A percentile compares a stretch with the other conserved stretches of the same genome.
Conservation (phyloP, 306 rosid genomes). For the Inga laurina region DNA sequence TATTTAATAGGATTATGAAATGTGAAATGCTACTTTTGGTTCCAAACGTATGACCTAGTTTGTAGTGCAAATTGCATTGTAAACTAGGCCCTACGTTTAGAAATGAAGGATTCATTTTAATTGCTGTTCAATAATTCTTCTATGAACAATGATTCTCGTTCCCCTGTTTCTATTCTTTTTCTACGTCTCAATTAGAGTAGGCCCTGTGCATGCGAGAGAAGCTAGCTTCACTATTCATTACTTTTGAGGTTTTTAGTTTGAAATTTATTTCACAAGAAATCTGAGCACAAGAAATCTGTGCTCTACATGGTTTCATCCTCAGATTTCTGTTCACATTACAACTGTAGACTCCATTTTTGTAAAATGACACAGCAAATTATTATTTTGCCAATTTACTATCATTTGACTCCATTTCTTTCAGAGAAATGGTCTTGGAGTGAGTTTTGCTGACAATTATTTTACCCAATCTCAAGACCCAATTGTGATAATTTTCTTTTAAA, state of each 20-base stretch:
- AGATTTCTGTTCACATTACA: not conserved
- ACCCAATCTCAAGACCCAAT: not conserved
- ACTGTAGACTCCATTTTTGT: not conserved
- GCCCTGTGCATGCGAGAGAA: not conserved
- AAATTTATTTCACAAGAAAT: not conserved
- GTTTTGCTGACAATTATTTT: not conserved
- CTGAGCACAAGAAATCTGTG: not conserved
- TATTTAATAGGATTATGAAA: not conserved
- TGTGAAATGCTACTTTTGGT: too few species aligned
- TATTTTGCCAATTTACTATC: not conserved
- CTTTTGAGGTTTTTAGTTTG: not conserved
- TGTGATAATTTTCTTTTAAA: not conserved
- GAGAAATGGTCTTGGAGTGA: not conserved
- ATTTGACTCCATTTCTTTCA: not conserved
- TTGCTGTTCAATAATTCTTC: not conserved
- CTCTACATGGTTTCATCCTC: not conserved
- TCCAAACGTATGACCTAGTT: too few species aligned
- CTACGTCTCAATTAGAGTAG: too few species aligned
- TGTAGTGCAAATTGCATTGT: too few species aligned
- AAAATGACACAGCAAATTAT: not conserved
- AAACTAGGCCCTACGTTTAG: too few species aligned
- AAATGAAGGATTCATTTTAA: too few species aligned
- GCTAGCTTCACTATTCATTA: not conserved
- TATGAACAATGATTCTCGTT: not conserved
- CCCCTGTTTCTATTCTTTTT: not conserved